phyloP scores from a whole-genome alignment of 192 early-diverging fungal species.

The Backusella luteola region DNA sequence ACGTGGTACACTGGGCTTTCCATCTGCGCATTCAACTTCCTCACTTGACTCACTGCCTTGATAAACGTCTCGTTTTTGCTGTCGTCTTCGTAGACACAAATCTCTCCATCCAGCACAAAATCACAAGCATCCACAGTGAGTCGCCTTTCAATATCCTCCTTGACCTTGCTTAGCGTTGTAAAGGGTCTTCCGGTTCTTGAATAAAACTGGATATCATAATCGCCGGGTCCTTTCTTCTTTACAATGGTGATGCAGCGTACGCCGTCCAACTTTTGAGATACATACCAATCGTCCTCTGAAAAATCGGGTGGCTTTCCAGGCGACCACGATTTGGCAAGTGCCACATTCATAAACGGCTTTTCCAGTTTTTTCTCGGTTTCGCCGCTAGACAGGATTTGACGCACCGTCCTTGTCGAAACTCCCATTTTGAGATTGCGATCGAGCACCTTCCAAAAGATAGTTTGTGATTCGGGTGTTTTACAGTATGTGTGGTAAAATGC shows the following conservation, averaged over 20 bases:
- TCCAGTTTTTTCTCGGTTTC: neutral
- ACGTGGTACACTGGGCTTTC: constrained; percentile 41
- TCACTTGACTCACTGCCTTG: constrained; percentile 22
- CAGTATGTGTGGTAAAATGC: constrained; percentile 18
- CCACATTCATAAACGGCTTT: constrained; percentile 1
- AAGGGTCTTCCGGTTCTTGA: constrained; percentile 44
- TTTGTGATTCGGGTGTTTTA: constrained; percentile 2
- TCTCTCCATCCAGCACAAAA: constrained; percentile 48
- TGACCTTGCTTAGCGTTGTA: constrained; percentile 25
- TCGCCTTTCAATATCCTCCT: neutral
- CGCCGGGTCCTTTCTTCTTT: neutral
- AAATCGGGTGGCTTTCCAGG: neutral
- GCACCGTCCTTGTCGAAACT: constrained; percentile 15
- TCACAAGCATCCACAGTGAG: neutral
- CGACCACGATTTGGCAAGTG: constrained; percentile 18
- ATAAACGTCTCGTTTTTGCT: constrained; percentile 24
- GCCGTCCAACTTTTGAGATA: constrained; percentile 51
- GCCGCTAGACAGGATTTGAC: constrained; percentile 11
- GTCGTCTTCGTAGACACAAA: constrained; percentile 40
- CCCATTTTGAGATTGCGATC: constrained; percentile 40
- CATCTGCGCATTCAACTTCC: constrained; percentile 15
- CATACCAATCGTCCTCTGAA: constrained; percentile 32
- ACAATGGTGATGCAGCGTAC: constrained; percentile 47
- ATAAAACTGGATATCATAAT: constrained; percentile 26
- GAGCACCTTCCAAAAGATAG: constrained; percentile 32